phyloP scores from a whole-genome alignment of 2,329 filamentous ascomycete genomes.

The Colletotrichum neosansevieriae region DNA sequence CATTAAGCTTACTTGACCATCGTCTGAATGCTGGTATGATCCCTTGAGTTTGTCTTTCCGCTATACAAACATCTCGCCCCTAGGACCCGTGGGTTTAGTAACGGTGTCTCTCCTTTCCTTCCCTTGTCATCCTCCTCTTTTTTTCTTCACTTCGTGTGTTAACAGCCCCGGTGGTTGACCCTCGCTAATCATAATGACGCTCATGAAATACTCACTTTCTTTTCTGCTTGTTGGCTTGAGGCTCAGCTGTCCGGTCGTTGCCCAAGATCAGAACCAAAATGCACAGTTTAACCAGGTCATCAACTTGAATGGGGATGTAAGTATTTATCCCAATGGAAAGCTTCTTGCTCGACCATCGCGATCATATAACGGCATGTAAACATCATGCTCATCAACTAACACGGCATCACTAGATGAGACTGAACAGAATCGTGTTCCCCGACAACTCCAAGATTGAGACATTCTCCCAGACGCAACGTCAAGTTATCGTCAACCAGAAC shows the following conservation, averaged over 20 bases:
- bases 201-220: constrained; percentile 37
- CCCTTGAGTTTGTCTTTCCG: constrained; percentile 19
- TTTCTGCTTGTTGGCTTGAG: constrained; percentile 36
- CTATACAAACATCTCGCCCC: constrained; percentile 36
- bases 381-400: constrained; percentile 6
- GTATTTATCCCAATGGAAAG: neutral
- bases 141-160: constrained; percentile 18
- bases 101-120: constrained; percentile 40
- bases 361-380: neutral
- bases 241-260: constrained; percentile 35
- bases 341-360: neutral
- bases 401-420: constrained; percentile 38
- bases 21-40: constrained; percentile 32
- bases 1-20: constrained; percentile 33
- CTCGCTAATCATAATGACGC: constrained; percentile 43
- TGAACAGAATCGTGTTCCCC: constrained; percentile 41
- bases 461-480: constrained; percentile 42
- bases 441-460: constrained; percentile 44
- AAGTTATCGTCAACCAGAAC: constrained; percentile 44
- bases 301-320: constrained; percentile 43
- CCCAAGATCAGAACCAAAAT: constrained; percentile 34
- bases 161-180: constrained; percentile 39
- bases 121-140: constrained; percentile 25
- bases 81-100: constrained; percentile 40
- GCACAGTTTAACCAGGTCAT: constrained; percentile 43